Evolutionary conservation across 2,329 filamentous ascomycete genomes (phyloP).

Genomic region (Coniochaeta sp.): DNA sequence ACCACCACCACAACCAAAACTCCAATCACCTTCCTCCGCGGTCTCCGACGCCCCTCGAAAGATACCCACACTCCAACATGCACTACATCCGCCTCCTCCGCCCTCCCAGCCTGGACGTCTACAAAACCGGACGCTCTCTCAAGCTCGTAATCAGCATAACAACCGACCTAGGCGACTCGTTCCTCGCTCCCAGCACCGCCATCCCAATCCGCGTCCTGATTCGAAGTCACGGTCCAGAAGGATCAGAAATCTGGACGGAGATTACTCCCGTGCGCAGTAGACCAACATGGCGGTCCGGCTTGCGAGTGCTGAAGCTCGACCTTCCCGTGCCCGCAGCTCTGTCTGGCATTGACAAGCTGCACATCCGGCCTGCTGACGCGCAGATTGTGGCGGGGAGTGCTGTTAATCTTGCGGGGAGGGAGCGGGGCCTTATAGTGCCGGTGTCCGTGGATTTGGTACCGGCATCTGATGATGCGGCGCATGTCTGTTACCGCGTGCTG

Average conservation of each 20-base stretch:
- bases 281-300: slow-evolving; percentile 22
- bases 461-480: slow-evolving; percentile 4
- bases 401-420: slow-evolving; percentile 13
- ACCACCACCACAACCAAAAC: no score
- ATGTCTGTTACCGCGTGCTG: slow-evolving; percentile 25
- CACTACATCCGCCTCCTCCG: slow-evolving; percentile 51
- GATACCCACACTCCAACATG: slow-evolving; percentile 38
- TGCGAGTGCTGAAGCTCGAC: slow-evolving; percentile 29
- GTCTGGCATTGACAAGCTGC: slow-evolving; percentile 13
- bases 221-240: slow-evolving; percentile 19
- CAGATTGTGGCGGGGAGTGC: slow-evolving; percentile 13
- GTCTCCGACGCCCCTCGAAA: no score
- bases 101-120: slow-evolving; percentile 29
- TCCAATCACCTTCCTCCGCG: no score
- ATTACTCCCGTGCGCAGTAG: slow-evolving; percentile 6
- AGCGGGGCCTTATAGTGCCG: slow-evolving; percentile 34
- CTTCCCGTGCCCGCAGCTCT: slow-evolving; percentile 16
- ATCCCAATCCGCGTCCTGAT: slow-evolving; percentile 33
- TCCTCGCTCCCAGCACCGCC: slow-evolving; percentile 37
- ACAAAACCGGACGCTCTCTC: slow-evolving; percentile 18
- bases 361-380: slow-evolving; percentile 14
- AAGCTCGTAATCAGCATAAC: slow-evolving; percentile 47
- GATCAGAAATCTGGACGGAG: slow-evolving; percentile 8
- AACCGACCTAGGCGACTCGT: slow-evolving; percentile 51
- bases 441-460: slow-evolving; percentile 28